Percentiles rank a stretch among this genome's conserved stretches.
Evolutionary conservation across 768 basidiomycete genomes (phyloP).

Genomic region (Amanita exitialis): DNA sequence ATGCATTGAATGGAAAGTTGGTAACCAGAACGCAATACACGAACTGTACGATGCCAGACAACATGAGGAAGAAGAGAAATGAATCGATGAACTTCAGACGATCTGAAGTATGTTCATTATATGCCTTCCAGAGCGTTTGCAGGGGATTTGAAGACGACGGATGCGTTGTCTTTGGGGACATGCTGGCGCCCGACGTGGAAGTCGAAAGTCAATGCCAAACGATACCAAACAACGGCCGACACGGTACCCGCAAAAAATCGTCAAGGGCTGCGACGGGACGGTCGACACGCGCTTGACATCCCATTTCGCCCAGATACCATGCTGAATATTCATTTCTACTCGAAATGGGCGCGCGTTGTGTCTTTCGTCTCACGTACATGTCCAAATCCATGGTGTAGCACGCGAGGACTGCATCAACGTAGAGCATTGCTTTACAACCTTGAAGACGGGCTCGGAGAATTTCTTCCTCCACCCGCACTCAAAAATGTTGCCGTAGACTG

Average conservation of each 20-base stretch:
- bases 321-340: neutral
- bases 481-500: constrained; percentile 71
- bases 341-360: constrained; percentile 14
- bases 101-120: constrained; percentile 65
- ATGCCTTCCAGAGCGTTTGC: constrained; percentile 63
- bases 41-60: constrained; percentile 87
- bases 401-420: constrained; percentile 39
- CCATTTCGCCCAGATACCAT: constrained; percentile 1
- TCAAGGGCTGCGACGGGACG: neutral
- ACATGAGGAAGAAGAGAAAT: constrained; percentile 86
- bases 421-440: constrained; percentile 52
- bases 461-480: constrained; percentile 67
- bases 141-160: constrained; percentile 23
- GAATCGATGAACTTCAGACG: constrained; percentile 91
- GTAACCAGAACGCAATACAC: constrained; percentile 86
- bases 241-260: constrained; percentile 7
- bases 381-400: constrained; percentile 13
- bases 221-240: constrained; percentile 16
- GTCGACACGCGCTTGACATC: constrained; percentile 1
- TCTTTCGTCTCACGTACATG: neutral
- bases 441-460: constrained; percentile 67
- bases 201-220: constrained; percentile 21
- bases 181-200: constrained; percentile 25
- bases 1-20: constrained; percentile 95
- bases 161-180: constrained; percentile 25